Percentiles rank a stretch among this genome's conserved stretches.
These are phyloP conservation scores for Pseudopyrenochaeta lycopersici DNA, from an alignment of 2,329 filamentous ascomycete genomes.

Conservation along the genomic window DNA sequence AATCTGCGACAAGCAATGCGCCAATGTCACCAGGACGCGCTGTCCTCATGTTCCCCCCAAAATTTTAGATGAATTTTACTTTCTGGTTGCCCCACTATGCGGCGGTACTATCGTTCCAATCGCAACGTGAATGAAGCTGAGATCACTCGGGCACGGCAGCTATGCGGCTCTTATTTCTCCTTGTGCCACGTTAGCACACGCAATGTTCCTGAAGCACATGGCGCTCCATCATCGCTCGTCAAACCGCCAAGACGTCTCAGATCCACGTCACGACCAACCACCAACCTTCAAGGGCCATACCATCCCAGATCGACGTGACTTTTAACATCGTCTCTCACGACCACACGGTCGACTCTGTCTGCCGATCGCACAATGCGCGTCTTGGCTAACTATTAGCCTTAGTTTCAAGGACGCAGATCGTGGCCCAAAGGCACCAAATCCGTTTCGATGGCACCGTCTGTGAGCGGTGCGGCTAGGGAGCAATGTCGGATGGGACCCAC, in stretches of 20 bases:
- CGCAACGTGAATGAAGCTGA: background rate
- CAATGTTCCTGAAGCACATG: slow-evolving; percentile 29
- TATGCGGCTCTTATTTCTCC: slow-evolving; percentile 8
- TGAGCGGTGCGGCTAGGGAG: slow-evolving; percentile 10
- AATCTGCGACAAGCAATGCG: background rate
- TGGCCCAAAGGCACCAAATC: slow-evolving; percentile 16
- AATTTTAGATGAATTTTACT: too few relatives aligned
- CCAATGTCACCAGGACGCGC: too few relatives aligned
- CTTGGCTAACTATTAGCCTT: slow-evolving; percentile 27
- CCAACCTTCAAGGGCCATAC: slow-evolving; percentile 4
- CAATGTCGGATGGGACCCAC: slow-evolving; percentile 21
- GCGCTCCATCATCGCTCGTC: slow-evolving; percentile 31
- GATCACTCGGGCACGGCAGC: background rate
- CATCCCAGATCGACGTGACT: slow-evolving; percentile 3
- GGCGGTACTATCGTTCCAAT: background rate
- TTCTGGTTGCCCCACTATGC: background rate
- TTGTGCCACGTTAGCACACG: slow-evolving; percentile 4
- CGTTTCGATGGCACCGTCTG: slow-evolving; percentile 23
- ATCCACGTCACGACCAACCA: slow-evolving; percentile 26
- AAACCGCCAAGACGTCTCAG: slow-evolving; percentile 41
- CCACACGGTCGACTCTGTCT: slow-evolving; percentile 4
- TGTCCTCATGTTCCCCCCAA: background rate
- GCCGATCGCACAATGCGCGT: slow-evolving; percentile 14
- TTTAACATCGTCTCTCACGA: slow-evolving; percentile 5
- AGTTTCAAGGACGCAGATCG: slow-evolving; percentile 34